A percentile compares a stretch with the other conserved stretches of the same genome.
Evolutionary conservation across 2,329 filamentous ascomycete species (phyloP).

Genomic region (Fusarium phyllophilum): DNA sequence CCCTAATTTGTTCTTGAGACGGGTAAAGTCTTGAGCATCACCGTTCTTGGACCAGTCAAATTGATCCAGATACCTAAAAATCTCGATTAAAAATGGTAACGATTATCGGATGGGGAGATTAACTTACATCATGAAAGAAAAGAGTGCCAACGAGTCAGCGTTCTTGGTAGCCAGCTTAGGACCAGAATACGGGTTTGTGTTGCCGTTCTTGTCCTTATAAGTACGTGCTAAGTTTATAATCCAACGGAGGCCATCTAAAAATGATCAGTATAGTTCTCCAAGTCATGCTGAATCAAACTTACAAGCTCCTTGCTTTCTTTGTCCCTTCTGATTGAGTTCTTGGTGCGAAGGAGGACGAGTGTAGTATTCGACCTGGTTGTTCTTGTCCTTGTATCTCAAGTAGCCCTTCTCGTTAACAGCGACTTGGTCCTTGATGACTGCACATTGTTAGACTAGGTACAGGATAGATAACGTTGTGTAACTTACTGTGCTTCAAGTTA

Average conservation of each 20-base stretch:
- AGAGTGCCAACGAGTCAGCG: slow-evolving; percentile 1
- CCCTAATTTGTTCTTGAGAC: background rate
- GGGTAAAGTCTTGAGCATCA: background rate
- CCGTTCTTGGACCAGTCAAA: background rate
- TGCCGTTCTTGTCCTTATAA: background rate
- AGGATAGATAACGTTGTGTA: too few species aligned
- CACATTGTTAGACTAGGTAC: background rate
- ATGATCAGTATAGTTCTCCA: rapidly evolving
- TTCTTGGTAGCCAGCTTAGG: background rate
- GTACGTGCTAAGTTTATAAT: background rate
- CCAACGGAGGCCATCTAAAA: background rate
- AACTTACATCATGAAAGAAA: slow-evolving; percentile 10
- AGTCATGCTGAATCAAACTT: rapidly evolving
- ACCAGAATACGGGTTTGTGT: background rate
- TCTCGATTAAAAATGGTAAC: rapidly evolving
- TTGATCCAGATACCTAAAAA: background rate
- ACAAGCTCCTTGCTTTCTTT: slow-evolving; percentile 7
- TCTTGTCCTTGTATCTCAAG: background rate
- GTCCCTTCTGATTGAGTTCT: background rate
- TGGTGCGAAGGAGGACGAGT: background rate
- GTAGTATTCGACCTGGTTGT: background rate
- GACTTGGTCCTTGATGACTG: background rate
- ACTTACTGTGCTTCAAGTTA: background rate
- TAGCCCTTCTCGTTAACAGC: background rate
- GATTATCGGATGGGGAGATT: rapidly evolving